phyloP scores from a whole-genome alignment of 2,329 filamentous ascomycete species.

The Fusarium lateritium region DNA sequence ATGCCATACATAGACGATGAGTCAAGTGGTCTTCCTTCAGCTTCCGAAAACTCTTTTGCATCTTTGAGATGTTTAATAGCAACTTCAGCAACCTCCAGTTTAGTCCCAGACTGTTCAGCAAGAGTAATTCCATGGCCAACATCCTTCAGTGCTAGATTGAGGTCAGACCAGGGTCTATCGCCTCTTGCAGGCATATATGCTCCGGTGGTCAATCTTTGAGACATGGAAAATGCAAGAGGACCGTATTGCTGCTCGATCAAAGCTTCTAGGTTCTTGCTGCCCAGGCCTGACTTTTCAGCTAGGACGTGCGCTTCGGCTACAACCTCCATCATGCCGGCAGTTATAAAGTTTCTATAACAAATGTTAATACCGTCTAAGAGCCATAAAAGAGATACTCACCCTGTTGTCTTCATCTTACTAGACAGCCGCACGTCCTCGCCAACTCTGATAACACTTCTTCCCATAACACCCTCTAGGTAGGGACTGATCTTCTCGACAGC shows the following conservation, averaged over 20 bases:
- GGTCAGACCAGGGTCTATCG: constrained; percentile 61
- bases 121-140: constrained; percentile 63
- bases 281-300: constrained; percentile 61
- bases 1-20: constrained; percentile 67
- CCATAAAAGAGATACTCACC: constrained; percentile 44
- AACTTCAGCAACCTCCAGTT: constrained; percentile 59
- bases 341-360: constrained; percentile 61
- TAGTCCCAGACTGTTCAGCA: constrained; percentile 57
- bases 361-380: too few relatives aligned
- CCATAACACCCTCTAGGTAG: constrained; percentile 59
- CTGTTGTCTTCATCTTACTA: constrained; percentile 63
- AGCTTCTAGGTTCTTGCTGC: constrained; percentile 57
- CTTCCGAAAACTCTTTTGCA: constrained; percentile 57
- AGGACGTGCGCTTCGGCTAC: constrained; percentile 65
- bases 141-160: constrained; percentile 67
- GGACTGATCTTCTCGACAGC: constrained; percentile 56
- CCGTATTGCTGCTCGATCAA: constrained; percentile 61
- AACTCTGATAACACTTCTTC: constrained; percentile 59
- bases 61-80: constrained; percentile 60
- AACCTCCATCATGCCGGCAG: constrained; percentile 64
- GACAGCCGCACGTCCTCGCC: constrained; percentile 61
- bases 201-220: constrained; percentile 56
- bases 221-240: constrained; percentile 55
- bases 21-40: constrained; percentile 58
- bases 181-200: constrained; percentile 55